Percentiles rank a stretch among this genome's conserved stretches.
Evolutionary conservation across 169 alveolate species (phyloP).

Genomic region (Plasmodium ovale): DNA sequence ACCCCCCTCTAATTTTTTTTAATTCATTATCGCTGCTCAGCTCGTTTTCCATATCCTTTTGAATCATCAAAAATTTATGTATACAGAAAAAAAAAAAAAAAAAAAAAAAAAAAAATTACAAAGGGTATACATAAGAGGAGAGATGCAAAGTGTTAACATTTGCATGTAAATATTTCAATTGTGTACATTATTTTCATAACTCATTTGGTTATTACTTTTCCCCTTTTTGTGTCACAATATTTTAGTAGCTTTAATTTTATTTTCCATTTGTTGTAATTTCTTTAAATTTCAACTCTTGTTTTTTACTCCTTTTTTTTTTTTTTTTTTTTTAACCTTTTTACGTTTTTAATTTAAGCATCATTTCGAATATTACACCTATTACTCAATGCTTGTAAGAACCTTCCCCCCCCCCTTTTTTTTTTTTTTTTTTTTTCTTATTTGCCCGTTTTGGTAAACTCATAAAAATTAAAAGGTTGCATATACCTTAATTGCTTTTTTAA

Average conservation of each 20-base stretch:
- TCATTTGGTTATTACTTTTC: neutral
- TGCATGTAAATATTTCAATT: neutral
- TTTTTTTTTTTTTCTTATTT: neutral
- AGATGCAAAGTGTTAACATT: neutral
- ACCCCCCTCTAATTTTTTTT: neutral
- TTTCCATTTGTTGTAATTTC: neutral
- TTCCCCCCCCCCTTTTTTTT: neutral
- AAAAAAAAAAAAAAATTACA: too few relatives aligned
- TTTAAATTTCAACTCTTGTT: slow-evolving; percentile 7
- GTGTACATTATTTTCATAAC: neutral
- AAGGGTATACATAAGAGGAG: too few relatives aligned
- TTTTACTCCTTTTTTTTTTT: slow-evolving; percentile 15
- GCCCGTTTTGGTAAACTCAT: neutral
- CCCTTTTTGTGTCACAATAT: neutral
- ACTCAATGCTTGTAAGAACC: neutral
- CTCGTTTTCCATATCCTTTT: neutral
- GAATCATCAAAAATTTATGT: neutral
- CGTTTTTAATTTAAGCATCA: slow-evolving; percentile 22
- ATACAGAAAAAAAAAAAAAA: neutral
- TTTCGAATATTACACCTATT: neutral
- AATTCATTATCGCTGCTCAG: neutral
- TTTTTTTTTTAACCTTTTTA: neutral
- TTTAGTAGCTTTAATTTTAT: neutral
- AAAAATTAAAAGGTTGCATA: too few relatives aligned
- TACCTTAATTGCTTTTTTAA: too few relatives aligned